Conservation (phyloP, 1,284 basidiomycete genomes). For the Microbotryum saponariae region DNA sequence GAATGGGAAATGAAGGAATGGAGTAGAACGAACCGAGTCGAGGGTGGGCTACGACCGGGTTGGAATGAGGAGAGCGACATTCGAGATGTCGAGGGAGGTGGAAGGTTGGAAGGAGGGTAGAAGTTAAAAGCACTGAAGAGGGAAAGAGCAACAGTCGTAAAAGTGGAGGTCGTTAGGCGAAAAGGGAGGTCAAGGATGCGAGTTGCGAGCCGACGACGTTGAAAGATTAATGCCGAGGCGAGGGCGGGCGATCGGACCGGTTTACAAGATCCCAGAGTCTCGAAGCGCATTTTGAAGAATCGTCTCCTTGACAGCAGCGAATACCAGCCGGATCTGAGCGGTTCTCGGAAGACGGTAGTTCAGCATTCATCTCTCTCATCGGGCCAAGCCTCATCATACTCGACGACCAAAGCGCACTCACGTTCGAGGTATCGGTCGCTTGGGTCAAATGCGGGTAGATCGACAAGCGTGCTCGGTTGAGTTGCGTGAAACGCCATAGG, state of each 20-base stretch:
- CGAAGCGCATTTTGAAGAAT: slow-evolving; percentile 81
- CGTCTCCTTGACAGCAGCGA: slow-evolving; percentile 96
- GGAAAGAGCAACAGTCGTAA: too few species aligned
- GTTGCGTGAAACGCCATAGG: slow-evolving; percentile 92
- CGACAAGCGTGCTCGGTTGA: slow-evolving; percentile 76
- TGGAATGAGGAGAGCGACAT: too few species aligned
- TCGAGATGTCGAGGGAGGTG: too few species aligned
- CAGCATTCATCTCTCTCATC: not conserved
- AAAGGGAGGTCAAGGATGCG: too few species aligned
- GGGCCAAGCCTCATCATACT: slow-evolving; percentile 5
- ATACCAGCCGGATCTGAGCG: slow-evolving; percentile 67
- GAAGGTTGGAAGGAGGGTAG: too few species aligned
- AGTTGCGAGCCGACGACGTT: too few species aligned
- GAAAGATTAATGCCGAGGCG: not conserved
- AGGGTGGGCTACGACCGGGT: too few species aligned
- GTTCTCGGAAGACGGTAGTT: not conserved
- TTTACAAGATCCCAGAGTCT: slow-evolving; percentile 65
- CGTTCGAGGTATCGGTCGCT: slow-evolving; percentile 55
- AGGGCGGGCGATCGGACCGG: not conserved
- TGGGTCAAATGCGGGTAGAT: slow-evolving; percentile 79
- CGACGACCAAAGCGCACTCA: slow-evolving; percentile 45
- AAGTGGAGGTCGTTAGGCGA: too few species aligned
- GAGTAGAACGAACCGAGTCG: too few species aligned
- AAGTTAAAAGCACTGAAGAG: too few species aligned
- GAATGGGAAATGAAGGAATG: too few species aligned